phyloP scores from a whole-genome alignment of 2,329 filamentous ascomycete species.

The Fusarium anthophilum region DNA sequence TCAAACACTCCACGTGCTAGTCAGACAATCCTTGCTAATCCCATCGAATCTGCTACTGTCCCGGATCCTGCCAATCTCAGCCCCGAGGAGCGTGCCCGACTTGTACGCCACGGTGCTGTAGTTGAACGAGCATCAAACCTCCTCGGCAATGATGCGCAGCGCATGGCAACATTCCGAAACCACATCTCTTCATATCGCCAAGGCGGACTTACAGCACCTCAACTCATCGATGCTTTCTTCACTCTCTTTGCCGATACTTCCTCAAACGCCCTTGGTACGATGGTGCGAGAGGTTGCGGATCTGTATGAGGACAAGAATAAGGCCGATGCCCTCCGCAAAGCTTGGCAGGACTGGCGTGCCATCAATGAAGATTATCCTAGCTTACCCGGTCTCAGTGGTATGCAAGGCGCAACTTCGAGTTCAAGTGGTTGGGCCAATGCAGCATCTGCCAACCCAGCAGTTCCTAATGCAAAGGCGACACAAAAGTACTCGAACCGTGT shows the following conservation, averaged over 20 bases:
- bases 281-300: slow-evolving; percentile 91
- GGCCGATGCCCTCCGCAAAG: slow-evolving; percentile 76
- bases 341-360: slow-evolving; percentile 95
- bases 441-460: slow-evolving; percentile 64
- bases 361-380: slow-evolving; percentile 97
- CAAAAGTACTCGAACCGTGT: slow-evolving; percentile 64
- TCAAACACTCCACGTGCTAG: slow-evolving; percentile 37
- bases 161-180: slow-evolving; percentile 79
- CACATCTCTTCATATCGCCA: slow-evolving; percentile 82
- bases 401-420: slow-evolving; percentile 68
- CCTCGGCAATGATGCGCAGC: slow-evolving; percentile 78
- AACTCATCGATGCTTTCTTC: slow-evolving; percentile 89
- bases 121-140: slow-evolving; percentile 86
- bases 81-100: slow-evolving; percentile 82
- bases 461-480: slow-evolving; percentile 51
- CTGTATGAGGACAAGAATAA: slow-evolving; percentile 87
- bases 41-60: slow-evolving; percentile 63
- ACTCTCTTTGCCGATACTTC: slow-evolving; percentile 82
- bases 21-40: slow-evolving; percentile 38
- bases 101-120: slow-evolving; percentile 83
- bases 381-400: slow-evolving; percentile 77
- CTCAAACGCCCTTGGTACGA: slow-evolving; percentile 82
- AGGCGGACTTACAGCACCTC: slow-evolving; percentile 73
- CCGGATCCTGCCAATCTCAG: slow-evolving; percentile 63
- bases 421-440: slow-evolving; percentile 69